These are phyloP conservation scores for Pseudonectria foliicola DNA, from an alignment of 2,329 filamentous ascomycete genomes.

Conservation along the genomic window DNA sequence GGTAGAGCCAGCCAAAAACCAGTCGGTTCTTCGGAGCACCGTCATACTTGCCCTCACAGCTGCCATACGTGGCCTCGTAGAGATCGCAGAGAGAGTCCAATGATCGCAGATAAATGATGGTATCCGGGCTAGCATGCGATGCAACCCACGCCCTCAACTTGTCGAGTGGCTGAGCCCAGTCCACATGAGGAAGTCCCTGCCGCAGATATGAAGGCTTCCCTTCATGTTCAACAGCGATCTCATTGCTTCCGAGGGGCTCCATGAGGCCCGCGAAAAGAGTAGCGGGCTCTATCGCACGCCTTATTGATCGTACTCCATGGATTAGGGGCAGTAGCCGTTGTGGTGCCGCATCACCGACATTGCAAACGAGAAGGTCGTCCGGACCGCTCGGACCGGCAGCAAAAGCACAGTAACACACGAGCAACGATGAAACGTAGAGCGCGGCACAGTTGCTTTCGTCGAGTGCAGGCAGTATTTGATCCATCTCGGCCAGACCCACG, in stretches of 20 bases:
- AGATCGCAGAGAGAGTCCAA: slow-evolving; percentile 16
- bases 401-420: slow-evolving; percentile 25
- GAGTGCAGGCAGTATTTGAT: slow-evolving; percentile 15
- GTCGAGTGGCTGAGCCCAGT: slow-evolving; percentile 17
- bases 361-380: slow-evolving; percentile 23
- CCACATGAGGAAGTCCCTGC: slow-evolving; percentile 13
- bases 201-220: slow-evolving; percentile 14
- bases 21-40: slow-evolving; percentile 12
- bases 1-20: slow-evolving; percentile 24
- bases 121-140: slow-evolving; percentile 18
- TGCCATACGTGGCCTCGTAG: slow-evolving; percentile 21
- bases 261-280: slow-evolving; percentile 22
- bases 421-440: slow-evolving; percentile 20
- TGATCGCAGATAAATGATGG: slow-evolving; percentile 17
- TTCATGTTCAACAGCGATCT: slow-evolving; percentile 10
- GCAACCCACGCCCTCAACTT: slow-evolving; percentile 16
- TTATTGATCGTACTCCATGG: slow-evolving; percentile 19
- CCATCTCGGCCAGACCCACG: slow-evolving; percentile 20
- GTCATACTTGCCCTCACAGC: slow-evolving; percentile 9
- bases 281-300: slow-evolving; percentile 19
- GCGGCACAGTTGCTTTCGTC: slow-evolving; percentile 23
- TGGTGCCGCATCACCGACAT: slow-evolving; percentile 13
- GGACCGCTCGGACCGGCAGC: slow-evolving; percentile 22
- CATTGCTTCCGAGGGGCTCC: slow-evolving; percentile 14
- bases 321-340: slow-evolving; percentile 21